These are phyloP conservation scores for Clitopilus passeckerianus DNA, from an alignment of 768 basidiomycete genomes.

Conservation along the genomic window DNA sequence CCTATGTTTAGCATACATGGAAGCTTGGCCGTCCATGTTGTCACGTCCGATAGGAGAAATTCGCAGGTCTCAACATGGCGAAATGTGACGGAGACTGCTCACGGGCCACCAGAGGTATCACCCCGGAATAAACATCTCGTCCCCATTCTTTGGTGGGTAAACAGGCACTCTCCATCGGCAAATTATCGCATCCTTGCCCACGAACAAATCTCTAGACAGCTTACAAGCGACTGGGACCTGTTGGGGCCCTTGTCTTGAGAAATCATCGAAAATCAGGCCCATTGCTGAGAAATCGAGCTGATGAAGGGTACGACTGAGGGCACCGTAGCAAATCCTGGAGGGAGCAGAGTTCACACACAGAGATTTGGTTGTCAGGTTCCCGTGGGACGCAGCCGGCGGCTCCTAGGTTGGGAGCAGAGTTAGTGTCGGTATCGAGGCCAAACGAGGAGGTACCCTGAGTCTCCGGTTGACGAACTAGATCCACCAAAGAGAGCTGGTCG, in stretches of 20 bases:
- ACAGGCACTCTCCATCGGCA: not conserved
- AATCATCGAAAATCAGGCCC: not conserved
- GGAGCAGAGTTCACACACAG: not conserved
- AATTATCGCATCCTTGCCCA: not conserved
- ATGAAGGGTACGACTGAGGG: not conserved
- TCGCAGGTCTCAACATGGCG: not conserved
- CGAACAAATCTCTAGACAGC: no score
- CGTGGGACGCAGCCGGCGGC: not conserved
- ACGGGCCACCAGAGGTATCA: not conserved
- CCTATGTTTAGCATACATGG: no score
- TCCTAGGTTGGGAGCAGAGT: not conserved
- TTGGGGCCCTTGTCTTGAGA: not conserved
- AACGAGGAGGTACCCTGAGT: not conserved
- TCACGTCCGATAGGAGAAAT: not conserved
- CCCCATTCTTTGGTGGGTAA: not conserved
- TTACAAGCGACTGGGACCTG: no score
- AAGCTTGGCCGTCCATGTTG: not conserved
- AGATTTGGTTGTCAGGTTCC: not conserved
- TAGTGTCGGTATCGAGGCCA: not conserved
- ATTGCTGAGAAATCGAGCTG: not conserved
- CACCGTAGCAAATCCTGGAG: not conserved
- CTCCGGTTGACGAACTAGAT: not conserved
- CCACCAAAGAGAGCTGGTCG: not conserved
- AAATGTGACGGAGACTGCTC: not conserved
- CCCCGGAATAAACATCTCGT: not conserved